Percentiles rank a stretch among this genome's conserved stretches.
Conservation (phyloP, 208 protist species). For the Vickermania spadyakhi region DNA sequence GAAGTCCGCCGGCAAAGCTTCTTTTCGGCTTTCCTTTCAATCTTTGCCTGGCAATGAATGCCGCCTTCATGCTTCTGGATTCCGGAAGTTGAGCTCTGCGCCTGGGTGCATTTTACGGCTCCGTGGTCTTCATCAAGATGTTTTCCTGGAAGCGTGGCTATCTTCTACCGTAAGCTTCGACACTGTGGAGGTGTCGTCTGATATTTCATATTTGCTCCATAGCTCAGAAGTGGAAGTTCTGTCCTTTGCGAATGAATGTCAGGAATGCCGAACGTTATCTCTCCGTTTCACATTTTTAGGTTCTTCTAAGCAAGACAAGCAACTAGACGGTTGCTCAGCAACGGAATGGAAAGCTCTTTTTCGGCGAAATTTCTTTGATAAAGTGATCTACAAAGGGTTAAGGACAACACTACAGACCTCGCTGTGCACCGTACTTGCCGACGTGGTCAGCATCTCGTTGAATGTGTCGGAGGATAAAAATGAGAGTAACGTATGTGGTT, state of each 20-base stretch:
- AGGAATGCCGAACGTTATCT: neutral
- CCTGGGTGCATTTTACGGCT: conserved; percentile 7
- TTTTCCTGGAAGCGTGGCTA: neutral
- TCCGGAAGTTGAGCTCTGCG: neutral
- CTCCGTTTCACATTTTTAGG: neutral
- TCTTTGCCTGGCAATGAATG: neutral
- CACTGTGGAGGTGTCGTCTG: neutral
- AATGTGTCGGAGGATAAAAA: neutral
- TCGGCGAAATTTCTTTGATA: conserved; percentile 20
- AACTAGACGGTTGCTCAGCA: neutral
- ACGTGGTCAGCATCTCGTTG: conserved; percentile 16
- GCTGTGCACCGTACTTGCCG: conserved; percentile 17
- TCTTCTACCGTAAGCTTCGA: neutral
- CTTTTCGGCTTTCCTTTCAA: neutral
- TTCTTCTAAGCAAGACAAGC: neutral
- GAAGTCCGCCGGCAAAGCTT: neutral
- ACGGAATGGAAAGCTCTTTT: conserved; percentile 26
- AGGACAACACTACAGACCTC: conserved; percentile 17
- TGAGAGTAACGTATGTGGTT: conserved; percentile 2
- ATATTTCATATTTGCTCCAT: neutral
- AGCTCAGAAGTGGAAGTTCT: neutral
- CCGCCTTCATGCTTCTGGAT: neutral
- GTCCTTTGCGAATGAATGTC: neutral
- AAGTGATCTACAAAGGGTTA: conserved; percentile 20
- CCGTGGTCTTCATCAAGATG: neutral